Percentiles rank a stretch among this genome's conserved stretches.
Conservation (phyloP, 371 early-diverging fungal species). For the Ordospora colligata region DNA sequence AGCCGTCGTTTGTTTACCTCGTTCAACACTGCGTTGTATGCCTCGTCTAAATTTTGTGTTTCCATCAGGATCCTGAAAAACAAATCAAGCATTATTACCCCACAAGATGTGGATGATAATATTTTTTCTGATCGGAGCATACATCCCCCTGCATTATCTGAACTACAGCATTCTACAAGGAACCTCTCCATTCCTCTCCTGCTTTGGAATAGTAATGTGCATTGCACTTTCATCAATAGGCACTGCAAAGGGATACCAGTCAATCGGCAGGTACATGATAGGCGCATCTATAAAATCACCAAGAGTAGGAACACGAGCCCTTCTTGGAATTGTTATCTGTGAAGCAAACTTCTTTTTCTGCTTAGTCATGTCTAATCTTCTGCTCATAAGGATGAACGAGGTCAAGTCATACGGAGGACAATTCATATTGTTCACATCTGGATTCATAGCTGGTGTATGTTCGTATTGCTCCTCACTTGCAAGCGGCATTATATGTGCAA, state of each 20-base stretch:
- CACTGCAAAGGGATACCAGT: conserved; percentile 48
- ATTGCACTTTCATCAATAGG: conserved; percentile 54
- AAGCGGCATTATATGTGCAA: conserved; percentile 57
- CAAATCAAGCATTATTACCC: conserved; percentile 13
- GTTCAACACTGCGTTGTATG: not conserved
- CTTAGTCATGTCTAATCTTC: conserved; percentile 33
- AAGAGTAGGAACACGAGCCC: conserved; percentile 52
- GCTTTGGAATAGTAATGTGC: conserved; percentile 54
- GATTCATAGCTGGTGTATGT: conserved; percentile 54
- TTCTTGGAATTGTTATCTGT: conserved; percentile 61
- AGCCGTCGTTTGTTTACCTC: conserved; percentile 22
- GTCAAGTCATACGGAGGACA: conserved; percentile 9
- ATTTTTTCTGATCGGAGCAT: not conserved
- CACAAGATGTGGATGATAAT: conserved; percentile 8
- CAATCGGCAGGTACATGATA: conserved; percentile 54
- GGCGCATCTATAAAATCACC: conserved; percentile 57
- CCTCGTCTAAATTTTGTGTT: conserved; percentile 4
- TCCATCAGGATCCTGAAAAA: conserved; percentile 8
- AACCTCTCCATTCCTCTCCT: conserved; percentile 16
- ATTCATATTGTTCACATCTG: conserved; percentile 44
- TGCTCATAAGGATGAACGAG: not conserved
- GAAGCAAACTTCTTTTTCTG: conserved; percentile 59
- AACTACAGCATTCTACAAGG: not conserved
- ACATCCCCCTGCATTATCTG: not conserved
- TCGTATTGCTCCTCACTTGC: conserved; percentile 53